Evolutionary conservation across 495 filamentous ascomycete genomes (phyloP), one percentile per base, ranked within the genome.

Genomic region (Podospora conica): DNA sequence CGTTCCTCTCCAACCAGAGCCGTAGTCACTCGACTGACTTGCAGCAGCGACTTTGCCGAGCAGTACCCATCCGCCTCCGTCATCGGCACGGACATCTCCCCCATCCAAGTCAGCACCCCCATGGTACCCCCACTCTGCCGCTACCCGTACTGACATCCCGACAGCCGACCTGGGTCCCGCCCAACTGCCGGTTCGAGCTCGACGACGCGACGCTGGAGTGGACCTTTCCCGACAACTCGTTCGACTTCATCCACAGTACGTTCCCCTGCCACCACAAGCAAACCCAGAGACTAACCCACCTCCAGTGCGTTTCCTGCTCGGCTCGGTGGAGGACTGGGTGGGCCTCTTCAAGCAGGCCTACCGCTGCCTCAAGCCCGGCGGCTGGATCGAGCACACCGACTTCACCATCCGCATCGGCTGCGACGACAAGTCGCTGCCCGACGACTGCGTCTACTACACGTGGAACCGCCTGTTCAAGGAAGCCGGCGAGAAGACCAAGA

Each of bases 221-320:
- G 86, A 75, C 80, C 1, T 87, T 79, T 70, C 64, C 75, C 9
- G 72, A 75, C 2, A 74, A 83, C 56, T 61, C 71, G 58, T 91
- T 90, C 68, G 89, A 91, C 76, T 87, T 85, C 66, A 79, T 90
- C 59, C 87, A 90, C 74, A 78, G n/a, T n/a, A n/a, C n/a, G n/a
- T n/a, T n/a, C n/a, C n/a, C n/a, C n/a, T n/a, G n/a, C n/a, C n/a
- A n/a, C n/a, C n/a, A n/a, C n/a, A n/a, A n/a, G n/a, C n/a, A n/a
- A n/a, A n/a, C n/a, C n/a, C n/a, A n/a, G n/a, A n/a, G n/a, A n/a
- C n/a, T n/a, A n/a, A n/a, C n/a, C n/a, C n/a, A n/a, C n/a, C n/a
- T n/a, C n/a, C n/a, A n/a, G n/a, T 85, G 5, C 81, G 85, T 25
- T 75, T 78, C 12, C 70, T 89, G 31, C 80, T 81, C 60, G 85